Evolutionary conservation across 257 asterid genomes (phyloP), one percentile per base, ranked within the genome.

Genomic region (Coffea canephora): DNA sequence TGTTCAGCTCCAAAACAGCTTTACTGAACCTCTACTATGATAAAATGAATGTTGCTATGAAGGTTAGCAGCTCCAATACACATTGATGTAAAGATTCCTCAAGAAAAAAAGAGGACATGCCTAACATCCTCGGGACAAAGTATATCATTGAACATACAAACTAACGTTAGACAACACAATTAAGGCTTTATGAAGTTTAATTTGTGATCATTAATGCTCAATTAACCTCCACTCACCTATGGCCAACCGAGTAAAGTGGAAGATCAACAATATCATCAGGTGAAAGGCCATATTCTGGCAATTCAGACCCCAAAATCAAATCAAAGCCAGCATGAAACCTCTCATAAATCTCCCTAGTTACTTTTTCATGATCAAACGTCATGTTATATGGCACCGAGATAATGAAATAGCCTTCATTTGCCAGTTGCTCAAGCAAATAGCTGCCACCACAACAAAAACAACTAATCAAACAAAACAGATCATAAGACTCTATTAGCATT

Each of bases 331-430:
- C 50, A 82, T 91, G 94, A 79, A 92, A 95, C 74, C 98, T 87
- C 80, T 88, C 85, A 85, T 78, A 92, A 74, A 91, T 87, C 79
- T 91, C 93, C 73, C 87, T 88, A 2, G 97, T 82, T 55, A 91
- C 95, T 83, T 82, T 87, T 69, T 90, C 92, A 67, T 95, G 99
- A 70, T 95, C 97, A 86, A 95, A 95, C 23, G 97, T 95, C 83
- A 95, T 98, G 78, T 95, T 92, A 76, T 95, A 95, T 9, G 99
- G 99, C 86, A 95, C 98, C 9, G 92, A 91, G 70, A 95, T 86
- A 25, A 95, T 87, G 82, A 93, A 81, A 86, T 91, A 95, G 61
- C 99, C 98, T 84, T 92, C 98, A 43, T 78, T 88, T 71, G 98
- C 97, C 88, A 96, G 80, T 79, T 85, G 88, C 85, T 83, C 91